Base-by-base conservation (phyloP, 345 rosid species). In the Syzygium grande region DNA sequence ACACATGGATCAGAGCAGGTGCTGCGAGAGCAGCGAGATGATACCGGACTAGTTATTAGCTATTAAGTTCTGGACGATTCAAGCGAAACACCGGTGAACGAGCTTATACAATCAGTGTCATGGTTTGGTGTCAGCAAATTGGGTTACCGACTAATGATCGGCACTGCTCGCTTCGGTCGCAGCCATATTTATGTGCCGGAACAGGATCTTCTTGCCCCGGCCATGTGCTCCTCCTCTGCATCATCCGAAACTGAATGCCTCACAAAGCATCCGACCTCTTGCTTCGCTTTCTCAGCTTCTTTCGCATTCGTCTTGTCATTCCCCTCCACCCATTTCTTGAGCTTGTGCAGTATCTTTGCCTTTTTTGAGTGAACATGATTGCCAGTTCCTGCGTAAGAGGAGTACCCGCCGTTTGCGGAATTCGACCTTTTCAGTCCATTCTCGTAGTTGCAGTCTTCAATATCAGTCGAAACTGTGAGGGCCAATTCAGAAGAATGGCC, bases 291-390 rank as follows among this genome's bases (percentile, higher is more conserved):
- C 49, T 92, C 94, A 61, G 90, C 94, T 73, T 84, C 52, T 51
- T 68, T 5, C 86, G 91, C 91, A 85, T 91, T 94, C 88, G 89
- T 88, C 38, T 89, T 92, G 49, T 93, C 96, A 79, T 86, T 87
- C 63, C 98, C 94, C 78, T 94, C 98, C 38, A 96, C 94, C 97
- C 96, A 95, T 92, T 84, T 94, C 90, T 91, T 96, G 5, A 95
- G 88, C 89, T 93, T 96, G 30, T 92, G 90, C 73, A 96, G 90
- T 85, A 95, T 52, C 89, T 90, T 95, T 86, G 86, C 90, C 91
- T 93, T 93, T 88, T 88, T 94, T 52, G 96, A 86, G 84, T 85
- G 22, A 79, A 86, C 91, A 17, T 88, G 91, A 61, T 85, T 59
- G 56, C 58, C 61, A 0, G 52, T 52, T 77, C 84, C 83, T 38